These are phyloP conservation scores for Westerdykella aurantiaca DNA, from an alignment of 2,329 filamentous ascomycete species.

Conservation along the genomic window DNA sequence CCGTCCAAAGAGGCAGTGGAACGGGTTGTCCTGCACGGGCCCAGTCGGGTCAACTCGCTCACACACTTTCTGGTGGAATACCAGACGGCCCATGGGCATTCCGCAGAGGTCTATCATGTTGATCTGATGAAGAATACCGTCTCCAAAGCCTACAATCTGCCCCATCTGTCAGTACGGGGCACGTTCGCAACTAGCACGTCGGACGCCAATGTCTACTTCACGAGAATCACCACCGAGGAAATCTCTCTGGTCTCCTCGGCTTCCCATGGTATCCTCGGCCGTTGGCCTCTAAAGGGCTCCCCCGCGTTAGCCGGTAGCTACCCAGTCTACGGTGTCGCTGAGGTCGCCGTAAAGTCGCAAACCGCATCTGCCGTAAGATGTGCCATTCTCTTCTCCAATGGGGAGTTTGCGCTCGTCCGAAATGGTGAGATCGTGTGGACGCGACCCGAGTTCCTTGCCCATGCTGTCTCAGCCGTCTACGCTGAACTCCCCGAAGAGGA, in stretches of 20 bases:
- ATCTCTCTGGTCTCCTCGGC: conserved; percentile 67
- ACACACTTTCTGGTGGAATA: conserved; percentile 84
- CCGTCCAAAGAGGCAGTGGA: conserved; percentile 41
- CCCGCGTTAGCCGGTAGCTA: conserved; percentile 21
- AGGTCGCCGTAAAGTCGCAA: conserved; percentile 67
- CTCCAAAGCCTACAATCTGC: conserved; percentile 74
- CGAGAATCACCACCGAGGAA: conserved; percentile 70
- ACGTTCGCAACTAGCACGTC: conserved; percentile 73
- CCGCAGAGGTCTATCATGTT: conserved; percentile 81
- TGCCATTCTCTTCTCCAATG: conserved; percentile 58
- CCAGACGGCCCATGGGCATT: conserved; percentile 63
- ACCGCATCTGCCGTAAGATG: conserved; percentile 71
- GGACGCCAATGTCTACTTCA: conserved; percentile 83
- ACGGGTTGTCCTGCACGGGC: conserved; percentile 62
- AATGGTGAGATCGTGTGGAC: conserved; percentile 79
- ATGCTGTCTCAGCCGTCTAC: conserved; percentile 72
- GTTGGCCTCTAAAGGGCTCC: conserved; percentile 59
- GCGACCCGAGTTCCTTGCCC: conserved; percentile 75
- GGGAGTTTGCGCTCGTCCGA: conserved; percentile 76
- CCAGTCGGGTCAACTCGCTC: conserved; percentile 63
- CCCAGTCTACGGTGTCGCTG: conserved; percentile 66
- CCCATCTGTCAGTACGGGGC: conserved; percentile 62
- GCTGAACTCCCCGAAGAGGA: conserved; percentile 70
- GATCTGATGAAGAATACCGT: conserved; percentile 64
- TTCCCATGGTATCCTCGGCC: conserved; percentile 68